Evolutionary conservation across 2,329 filamentous ascomycete species (phyloP), one percentile per base, ranked within the genome.

Genomic region (Scleromitrula shiraiana): DNA sequence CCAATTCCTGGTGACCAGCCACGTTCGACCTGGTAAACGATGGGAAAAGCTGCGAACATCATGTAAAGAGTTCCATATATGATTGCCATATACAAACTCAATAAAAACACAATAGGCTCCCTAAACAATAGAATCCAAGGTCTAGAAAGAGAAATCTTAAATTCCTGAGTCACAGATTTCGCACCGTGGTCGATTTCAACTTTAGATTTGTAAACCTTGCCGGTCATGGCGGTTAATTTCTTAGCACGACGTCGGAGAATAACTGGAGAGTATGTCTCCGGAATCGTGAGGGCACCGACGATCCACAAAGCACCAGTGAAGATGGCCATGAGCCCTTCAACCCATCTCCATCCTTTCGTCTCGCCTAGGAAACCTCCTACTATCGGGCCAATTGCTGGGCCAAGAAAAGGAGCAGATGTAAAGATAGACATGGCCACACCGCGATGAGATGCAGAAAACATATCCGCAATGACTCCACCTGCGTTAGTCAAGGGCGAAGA

Each of bases 51-150:
- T 19, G 72, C 71, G 55, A 82, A 80, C 56, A 80, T 69, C 60
- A 77, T 68, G 59, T 77, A 80, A 7, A 78, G 60, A 0, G 73
- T 76, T 29, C 71, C 71, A 52, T 75, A 76, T 48, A 77, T 60
- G 53, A 77, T 50, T 9, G 47, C 47, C 36, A 50, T 24, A 71
- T 93, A 94, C 3, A 93, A 56, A 2, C 82, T 80, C 59, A 93
- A 83, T 61, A 91, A 77, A 55, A 94, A 77, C 37, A 94, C 86
- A 59, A 95, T 94, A 33, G 85, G 79, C 65, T 94, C 88, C 85
- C 57, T 71, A 64, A 94, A 95, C 0, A 95, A 75, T 0, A 94
- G 76, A 0, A 83, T 86, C 89, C 89, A 95, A 22, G 83, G 82
- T 64, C 95, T 95, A 1, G 85, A 76, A 1, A 88, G 82, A 94